Base-by-base conservation (phyloP, 257 asterid genomes). In the Fraxinus excelsior region DNA sequence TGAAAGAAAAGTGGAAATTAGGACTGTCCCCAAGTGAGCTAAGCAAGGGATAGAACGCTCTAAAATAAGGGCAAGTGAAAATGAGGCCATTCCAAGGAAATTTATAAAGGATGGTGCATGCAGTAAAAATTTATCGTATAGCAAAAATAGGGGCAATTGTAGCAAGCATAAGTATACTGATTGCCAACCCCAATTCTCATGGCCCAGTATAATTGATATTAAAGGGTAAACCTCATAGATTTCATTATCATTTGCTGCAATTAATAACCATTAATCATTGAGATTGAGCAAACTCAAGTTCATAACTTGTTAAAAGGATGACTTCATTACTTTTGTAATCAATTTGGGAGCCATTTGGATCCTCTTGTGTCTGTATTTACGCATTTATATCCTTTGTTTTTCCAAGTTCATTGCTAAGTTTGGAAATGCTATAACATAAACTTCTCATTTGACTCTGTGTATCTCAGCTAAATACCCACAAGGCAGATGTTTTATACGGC, bases 401-500 rank as follows among this genome's bases (percentile, higher is more conserved):
- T 68, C 44, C 49, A 31, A 46, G 25, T 23, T 58, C 13, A 2
- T 58, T 67, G 66, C 12, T 25, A 7, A 34, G 8, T 37, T 28
- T 25, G 26, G 18, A 16, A 65, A n/a, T 25, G 42, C 42, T 71
- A 26, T 76, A 11, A 76, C 56, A 72, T 38, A 16, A 26, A 25
- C 62, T 62, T 71, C 5, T 73, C 5, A 58, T 71, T 67, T 7
- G 26, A 46, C 37, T 80, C 40, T 75, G 12, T 62, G 31, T 58
- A 58, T 70, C 70, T 75, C 89, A 94, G 99, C 86, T 34, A 91
- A 93, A 80, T 89, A 91, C 73, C 75, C 84, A 11, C 82, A 75
- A 32, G 97, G 99, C 21, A 86, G 97, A 85, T 96, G 97, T 78
- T 96, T 93, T 66, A 83, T 96, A 80, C 86, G 99, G 56, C 98